phyloP scores from a whole-genome alignment of 2,329 filamentous ascomycete species.

The Xylariaceae sp. region DNA sequence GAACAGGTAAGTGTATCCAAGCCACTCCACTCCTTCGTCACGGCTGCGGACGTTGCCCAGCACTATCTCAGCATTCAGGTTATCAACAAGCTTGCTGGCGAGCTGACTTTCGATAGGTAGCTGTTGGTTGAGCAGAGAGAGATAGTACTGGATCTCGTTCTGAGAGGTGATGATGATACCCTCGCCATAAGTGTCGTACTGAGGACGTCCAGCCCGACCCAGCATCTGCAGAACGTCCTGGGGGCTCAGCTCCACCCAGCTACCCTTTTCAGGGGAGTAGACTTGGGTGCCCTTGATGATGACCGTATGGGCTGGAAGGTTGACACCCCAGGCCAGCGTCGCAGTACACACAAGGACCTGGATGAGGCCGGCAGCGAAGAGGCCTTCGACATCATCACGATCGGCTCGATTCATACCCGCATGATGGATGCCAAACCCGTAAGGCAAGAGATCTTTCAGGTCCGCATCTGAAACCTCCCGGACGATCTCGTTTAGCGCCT shows the following conservation, averaged over 20 bases:
- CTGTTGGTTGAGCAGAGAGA: slow-evolving; percentile 94
- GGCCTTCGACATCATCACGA: slow-evolving; percentile 87
- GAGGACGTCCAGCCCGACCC: slow-evolving; percentile 89
- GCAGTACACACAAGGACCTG: slow-evolving; percentile 96
- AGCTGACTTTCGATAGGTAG: slow-evolving; percentile 96
- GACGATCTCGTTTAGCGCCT: slow-evolving; percentile 80
- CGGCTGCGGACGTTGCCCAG: slow-evolving; percentile 86
- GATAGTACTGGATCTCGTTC: slow-evolving; percentile 91
- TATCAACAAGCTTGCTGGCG: slow-evolving; percentile 87
- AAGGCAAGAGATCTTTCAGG: slow-evolving; percentile 88
- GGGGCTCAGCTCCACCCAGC: slow-evolving; percentile 95
- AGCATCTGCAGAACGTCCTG: slow-evolving; percentile 99
- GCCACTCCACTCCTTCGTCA: slow-evolving; percentile 97
- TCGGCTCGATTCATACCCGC: slow-evolving; percentile 96
- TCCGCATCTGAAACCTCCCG: slow-evolving; percentile 78
- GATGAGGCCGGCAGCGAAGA: slow-evolving; percentile 85
- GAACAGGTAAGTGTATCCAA: slow-evolving; percentile 96
- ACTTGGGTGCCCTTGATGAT: slow-evolving; percentile 98
- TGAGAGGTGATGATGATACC: slow-evolving; percentile 98
- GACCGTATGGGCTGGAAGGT: slow-evolving; percentile 93
- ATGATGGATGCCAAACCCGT: slow-evolving; percentile 97
- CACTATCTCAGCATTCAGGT: slow-evolving; percentile 93
- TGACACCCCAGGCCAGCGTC: slow-evolving; percentile 98
- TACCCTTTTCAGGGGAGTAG: slow-evolving; percentile 97
- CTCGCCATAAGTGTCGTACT: slow-evolving; percentile 96